A percentile compares a stretch with the other conserved stretches of the same genome.
phyloP scores from a whole-genome alignment of 176 grass and related monocot species.

The Oryza meyeriana region DNA sequence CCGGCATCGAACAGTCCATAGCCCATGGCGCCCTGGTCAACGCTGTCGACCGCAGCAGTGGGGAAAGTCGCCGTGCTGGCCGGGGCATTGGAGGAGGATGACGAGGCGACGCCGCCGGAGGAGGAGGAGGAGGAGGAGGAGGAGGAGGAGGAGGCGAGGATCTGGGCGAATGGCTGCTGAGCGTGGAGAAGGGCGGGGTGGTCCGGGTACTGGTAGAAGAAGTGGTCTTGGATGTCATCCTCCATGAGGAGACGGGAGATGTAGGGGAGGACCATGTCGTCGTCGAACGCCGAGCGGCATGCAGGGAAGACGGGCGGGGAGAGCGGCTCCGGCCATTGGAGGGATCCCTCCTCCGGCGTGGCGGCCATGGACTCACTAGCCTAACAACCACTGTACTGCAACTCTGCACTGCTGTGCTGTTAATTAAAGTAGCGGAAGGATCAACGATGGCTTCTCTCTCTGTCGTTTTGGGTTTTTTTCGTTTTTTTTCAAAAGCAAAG shows the following conservation, averaged over 20 bases:
- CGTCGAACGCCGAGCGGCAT: not conserved
- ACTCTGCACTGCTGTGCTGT: no score
- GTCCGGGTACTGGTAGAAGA: constrained; percentile 31
- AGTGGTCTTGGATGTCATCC: constrained; percentile 28
- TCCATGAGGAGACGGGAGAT: constrained; percentile 39
- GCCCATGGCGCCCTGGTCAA: not conserved
- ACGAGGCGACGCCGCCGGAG: not conserved
- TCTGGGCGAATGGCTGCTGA: constrained; percentile 36
- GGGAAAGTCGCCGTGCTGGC: not conserved
- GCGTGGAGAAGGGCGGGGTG: constrained; percentile 29
- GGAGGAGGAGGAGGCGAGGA: not conserved
- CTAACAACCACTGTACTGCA: no score
- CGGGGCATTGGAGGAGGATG: not conserved
- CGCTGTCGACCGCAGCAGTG: not conserved
- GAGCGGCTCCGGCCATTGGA: not conserved
- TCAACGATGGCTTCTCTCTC: no score
- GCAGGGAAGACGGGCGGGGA: constrained; percentile 18
- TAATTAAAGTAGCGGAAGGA: no score
- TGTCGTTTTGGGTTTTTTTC: no score
- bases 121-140: not conserved
- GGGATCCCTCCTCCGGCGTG: not conserved
- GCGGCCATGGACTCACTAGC: constrained; percentile 12
- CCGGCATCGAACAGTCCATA: not conserved
- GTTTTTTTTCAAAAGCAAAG: no score
- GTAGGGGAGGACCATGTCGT: constrained; percentile 36